Evolutionary conservation across 225 moss, liverwort and hornwort species (phyloP), one percentile per base, ranked within the genome.

Genomic region (Physcomitrellopsis africana): DNA sequence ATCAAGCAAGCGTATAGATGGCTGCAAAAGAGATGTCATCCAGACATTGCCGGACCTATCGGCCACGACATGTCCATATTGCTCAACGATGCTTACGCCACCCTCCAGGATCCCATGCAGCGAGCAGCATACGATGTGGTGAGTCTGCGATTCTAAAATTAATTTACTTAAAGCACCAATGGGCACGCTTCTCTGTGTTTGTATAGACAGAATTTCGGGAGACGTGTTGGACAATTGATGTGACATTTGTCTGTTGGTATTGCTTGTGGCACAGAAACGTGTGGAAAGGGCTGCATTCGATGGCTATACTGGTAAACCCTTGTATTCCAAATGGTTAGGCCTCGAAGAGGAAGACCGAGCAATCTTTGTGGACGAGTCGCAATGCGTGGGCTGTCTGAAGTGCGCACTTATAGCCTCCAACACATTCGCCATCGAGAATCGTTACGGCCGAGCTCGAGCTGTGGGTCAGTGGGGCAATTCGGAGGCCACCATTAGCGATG

Each of bases 21-120:
- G 96, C 72, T 97, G 81, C 94, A 94, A 72, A 97, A 97, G 77
- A 75, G 88, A 37, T 97, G 96, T 27, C 96, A 97, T 75, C 96
- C 94, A 12, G 96, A 97, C 17, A 82, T 97, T 59, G 96, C 94
- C 42, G 96, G 96, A 1, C 49, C 82, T 29, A 73, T 84, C 3
- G 96, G 96, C 16, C 96, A 97, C 78, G 96, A 97, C 76, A 97
- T 97, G 96, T 87, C 96, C 51, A 97, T 97, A 16, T 69, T 97
- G 63, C 92, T 97, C 3, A 97, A 97, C 62, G 91, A 94, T 27
- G 96, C 96, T 19, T 97, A 94, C 64, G 81, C 91, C 48, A 72
- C 86, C 44, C 85, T 94, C 45, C 84, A 91, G 19, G 87, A 97
- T 70, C 85, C 92, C 20, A 75, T 73, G 70, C 84, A 76, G 52